Percentiles rank a stretch among this genome's conserved stretches.
phyloP scores from a whole-genome alignment of 2,329 filamentous ascomycete genomes.

The Penicillium glabrum region DNA sequence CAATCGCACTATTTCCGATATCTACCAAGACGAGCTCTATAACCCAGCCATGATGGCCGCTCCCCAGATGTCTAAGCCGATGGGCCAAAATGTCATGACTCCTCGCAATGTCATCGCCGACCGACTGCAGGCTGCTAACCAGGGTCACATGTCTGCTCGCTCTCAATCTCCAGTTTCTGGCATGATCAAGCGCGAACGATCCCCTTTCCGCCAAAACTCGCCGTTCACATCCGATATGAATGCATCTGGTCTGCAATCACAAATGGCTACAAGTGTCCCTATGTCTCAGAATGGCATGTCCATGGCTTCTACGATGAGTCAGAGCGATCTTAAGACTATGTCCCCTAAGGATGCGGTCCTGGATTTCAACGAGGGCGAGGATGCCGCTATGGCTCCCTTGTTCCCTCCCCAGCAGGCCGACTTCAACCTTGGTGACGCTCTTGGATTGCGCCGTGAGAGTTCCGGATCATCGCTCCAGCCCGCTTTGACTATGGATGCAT shows the following conservation, averaged over 20 bases:
- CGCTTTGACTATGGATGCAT: conserved; percentile 44
- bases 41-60: conserved; percentile 50
- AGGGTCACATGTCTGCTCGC: conserved; percentile 65
- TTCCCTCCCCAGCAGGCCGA: conserved; percentile 64
- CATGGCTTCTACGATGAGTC: conserved; percentile 23
- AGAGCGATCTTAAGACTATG: conserved; percentile 72
- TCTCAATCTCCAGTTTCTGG: conserved; percentile 56
- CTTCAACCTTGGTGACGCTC: conserved; percentile 48
- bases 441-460: conserved; percentile 39
- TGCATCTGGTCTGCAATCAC: conserved; percentile 36
- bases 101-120: conserved; percentile 69
- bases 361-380: conserved; percentile 75
- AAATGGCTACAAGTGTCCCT: conserved; percentile 42
- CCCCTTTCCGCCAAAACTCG: conserved; percentile 76
- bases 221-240: conserved; percentile 55
- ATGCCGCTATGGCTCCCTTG: conserved; percentile 64
- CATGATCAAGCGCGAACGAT: conserved; percentile 62
- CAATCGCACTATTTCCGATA: conserved; percentile 81
- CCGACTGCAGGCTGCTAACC: conserved; percentile 75
- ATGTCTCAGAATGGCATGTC: conserved; percentile 32
- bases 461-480: conserved; percentile 35
- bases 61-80: conserved; percentile 36
- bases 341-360: conserved; percentile 90
- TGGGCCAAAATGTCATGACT: conserved; percentile 40
- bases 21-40: conserved; percentile 82